These are phyloP conservation scores for Scedosporium aurantiacum DNA, from an alignment of 2,329 filamentous ascomycete genomes.

Conservation along the genomic window DNA sequence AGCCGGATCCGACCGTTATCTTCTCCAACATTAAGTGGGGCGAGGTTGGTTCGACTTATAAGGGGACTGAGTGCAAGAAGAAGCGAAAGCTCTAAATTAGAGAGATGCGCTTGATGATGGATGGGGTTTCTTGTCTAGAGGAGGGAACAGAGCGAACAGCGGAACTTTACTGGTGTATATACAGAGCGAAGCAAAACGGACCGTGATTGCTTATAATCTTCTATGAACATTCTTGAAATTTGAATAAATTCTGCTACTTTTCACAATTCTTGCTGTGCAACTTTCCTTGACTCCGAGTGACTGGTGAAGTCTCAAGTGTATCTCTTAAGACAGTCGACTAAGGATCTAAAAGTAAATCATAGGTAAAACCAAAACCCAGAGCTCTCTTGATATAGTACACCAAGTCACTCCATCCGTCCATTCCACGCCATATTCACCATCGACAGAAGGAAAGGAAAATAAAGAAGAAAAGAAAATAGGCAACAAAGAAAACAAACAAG, in stretches of 20 bases:
- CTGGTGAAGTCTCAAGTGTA: too few species aligned
- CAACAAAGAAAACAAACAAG: background rate
- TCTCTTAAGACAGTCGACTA: too few species aligned
- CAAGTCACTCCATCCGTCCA: too few species aligned
- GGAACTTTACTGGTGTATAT: background rate
- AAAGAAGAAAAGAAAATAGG: background rate
- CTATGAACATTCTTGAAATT: background rate
- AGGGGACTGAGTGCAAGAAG: constrained; percentile 7
- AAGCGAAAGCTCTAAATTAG: constrained; percentile 3
- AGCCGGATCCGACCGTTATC: constrained; percentile 37
- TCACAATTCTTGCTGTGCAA: background rate
- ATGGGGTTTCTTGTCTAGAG: background rate
- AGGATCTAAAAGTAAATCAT: too few species aligned
- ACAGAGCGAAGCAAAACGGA: background rate
- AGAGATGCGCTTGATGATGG: background rate
- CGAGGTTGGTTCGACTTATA: constrained; percentile 45
- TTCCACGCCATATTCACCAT: background rate
- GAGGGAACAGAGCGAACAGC: background rate
- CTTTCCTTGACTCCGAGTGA: too few species aligned
- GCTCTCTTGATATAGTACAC: too few species aligned
- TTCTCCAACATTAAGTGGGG: constrained; percentile 50
- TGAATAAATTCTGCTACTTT: background rate
- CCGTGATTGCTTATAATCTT: background rate
- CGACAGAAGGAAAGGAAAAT: background rate
- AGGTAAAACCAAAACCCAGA: too few species aligned